A percentile compares a stretch with the other conserved stretches of the same genome.
These are phyloP conservation scores for Amborella trichopoda DNA, from an alignment of 164 flowering plant species.

Conservation along the genomic window DNA sequence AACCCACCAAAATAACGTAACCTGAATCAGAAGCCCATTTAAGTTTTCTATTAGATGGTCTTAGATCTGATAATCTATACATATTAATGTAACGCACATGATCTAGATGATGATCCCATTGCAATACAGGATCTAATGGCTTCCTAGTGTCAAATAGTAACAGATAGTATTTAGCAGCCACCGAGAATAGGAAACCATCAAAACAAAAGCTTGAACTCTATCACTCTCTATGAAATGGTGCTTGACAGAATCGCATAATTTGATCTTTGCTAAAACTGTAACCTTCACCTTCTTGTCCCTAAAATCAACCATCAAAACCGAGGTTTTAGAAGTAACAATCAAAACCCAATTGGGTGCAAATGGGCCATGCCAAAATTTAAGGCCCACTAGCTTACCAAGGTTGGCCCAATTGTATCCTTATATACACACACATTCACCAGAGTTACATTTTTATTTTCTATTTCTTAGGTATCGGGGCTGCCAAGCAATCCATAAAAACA, in stretches of 20 bases:
- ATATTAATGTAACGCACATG: slow-evolving; percentile 36
- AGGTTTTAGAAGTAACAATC: slow-evolving; percentile 37
- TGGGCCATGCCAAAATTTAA: too few species aligned
- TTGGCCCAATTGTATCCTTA: too few species aligned
- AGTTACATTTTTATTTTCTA: too few species aligned
- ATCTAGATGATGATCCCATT: slow-evolving; percentile 57
- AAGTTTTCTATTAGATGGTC: slow-evolving; percentile 26
- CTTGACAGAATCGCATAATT: slow-evolving; percentile 12
- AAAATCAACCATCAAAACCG: slow-evolving; percentile 51
- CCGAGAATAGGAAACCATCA: slow-evolving; percentile 35
- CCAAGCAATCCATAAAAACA: too few species aligned
- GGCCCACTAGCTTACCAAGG: too few species aligned
- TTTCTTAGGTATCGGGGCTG: too few species aligned
- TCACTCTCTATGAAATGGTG: slow-evolving; percentile 18
- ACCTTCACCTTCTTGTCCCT: slow-evolving; percentile 24
- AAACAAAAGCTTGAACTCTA: slow-evolving; percentile 32
- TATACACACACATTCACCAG: too few species aligned
- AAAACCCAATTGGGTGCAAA: too few species aligned
- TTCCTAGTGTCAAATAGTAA: slow-evolving; percentile 60
- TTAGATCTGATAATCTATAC: slow-evolving; percentile 44
- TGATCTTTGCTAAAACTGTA: slow-evolving; percentile 32
- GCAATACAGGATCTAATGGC: slow-evolving; percentile 51
- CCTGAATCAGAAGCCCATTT: slow-evolving; percentile 43
- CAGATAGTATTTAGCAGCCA: slow-evolving; percentile 36
- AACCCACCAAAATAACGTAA: slow-evolving; percentile 54